phyloP scores from a whole-genome alignment of 345 rosid genomes.

The Trapa bicornis region DNA sequence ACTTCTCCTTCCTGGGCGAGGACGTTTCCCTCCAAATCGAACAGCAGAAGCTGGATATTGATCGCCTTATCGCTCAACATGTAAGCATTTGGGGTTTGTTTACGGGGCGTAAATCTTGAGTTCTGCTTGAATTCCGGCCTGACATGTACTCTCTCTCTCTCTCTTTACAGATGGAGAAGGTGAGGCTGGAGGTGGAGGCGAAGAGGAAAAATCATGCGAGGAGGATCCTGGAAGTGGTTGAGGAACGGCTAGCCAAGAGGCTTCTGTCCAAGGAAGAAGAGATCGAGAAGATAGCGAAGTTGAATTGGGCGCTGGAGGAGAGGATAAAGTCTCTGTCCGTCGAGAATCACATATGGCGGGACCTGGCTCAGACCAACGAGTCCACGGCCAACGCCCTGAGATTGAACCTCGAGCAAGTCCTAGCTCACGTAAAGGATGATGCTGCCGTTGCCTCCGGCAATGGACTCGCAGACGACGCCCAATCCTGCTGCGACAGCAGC shows the following conservation, averaged over 20 bases:
- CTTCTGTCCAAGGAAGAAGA: constrained; percentile 62
- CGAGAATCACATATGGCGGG: constrained; percentile 83
- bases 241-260: constrained; percentile 37
- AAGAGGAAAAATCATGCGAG: constrained; percentile 40
- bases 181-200: constrained; percentile 57
- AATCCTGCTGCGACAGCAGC: constrained; percentile 60
- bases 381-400: constrained; percentile 66
- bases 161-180: constrained; percentile 47
- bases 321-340: constrained; percentile 40
- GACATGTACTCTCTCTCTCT: background rate
- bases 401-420: constrained; percentile 47
- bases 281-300: constrained; percentile 40
- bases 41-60: constrained; percentile 55
- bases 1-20: constrained; percentile 51
- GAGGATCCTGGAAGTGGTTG: constrained; percentile 42
- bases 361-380: constrained; percentile 64
- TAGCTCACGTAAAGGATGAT: constrained; percentile 26
- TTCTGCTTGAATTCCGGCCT: background rate
- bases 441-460: background rate
- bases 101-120: background rate
- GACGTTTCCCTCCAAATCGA: constrained; percentile 53
- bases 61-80: constrained; percentile 48
- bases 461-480: constrained; percentile 39
- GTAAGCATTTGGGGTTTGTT: constrained; percentile 10
- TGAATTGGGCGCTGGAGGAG: constrained; percentile 67